Percentiles rank a stretch among this genome's conserved stretches.
These are phyloP conservation scores for Amanita rubescens DNA, from an alignment of 768 basidiomycete species.

Conservation along the genomic window DNA sequence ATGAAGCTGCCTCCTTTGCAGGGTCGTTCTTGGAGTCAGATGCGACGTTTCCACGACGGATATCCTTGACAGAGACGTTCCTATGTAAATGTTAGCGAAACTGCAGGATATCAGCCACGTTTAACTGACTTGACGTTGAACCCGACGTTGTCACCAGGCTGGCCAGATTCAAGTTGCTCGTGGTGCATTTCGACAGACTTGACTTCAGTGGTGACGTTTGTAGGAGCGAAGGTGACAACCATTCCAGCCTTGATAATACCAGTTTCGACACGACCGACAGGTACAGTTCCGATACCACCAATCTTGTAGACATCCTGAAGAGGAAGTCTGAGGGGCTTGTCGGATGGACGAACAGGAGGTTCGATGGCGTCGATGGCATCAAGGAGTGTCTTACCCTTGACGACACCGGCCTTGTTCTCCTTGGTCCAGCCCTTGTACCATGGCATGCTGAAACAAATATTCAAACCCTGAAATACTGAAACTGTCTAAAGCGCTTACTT, in stretches of 20 bases:
- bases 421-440: conserved; percentile 99
- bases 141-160: conserved; percentile 98
- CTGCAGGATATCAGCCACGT: background rate
- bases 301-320: conserved; percentile 99
- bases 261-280: conserved; percentile 99
- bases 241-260: conserved; percentile 99
- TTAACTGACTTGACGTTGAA: conserved; percentile 90
- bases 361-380: conserved; percentile 99
- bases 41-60: conserved; percentile 98
- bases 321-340: conserved; percentile 99
- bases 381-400: conserved; percentile 98
- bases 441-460: conserved; percentile 63
- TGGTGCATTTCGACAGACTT: conserved; percentile 99
- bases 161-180: conserved; percentile 92
- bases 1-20: conserved; percentile 97
- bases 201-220: conserved; percentile 99
- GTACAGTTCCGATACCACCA: conserved; percentile 99
- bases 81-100: conserved; percentile 28
- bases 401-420: conserved; percentile 88
- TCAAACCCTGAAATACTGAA: conserved; percentile 11
- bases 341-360: conserved; percentile 91
- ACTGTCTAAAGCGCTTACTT: conserved; percentile 50
- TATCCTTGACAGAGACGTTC: conserved; percentile 99
- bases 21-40: conserved; percentile 99
- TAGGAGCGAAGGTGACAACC: conserved; percentile 94